phyloP scores from a whole-genome alignment of 352 stramenopile genomes.

The Blastocystis sp. region DNA sequence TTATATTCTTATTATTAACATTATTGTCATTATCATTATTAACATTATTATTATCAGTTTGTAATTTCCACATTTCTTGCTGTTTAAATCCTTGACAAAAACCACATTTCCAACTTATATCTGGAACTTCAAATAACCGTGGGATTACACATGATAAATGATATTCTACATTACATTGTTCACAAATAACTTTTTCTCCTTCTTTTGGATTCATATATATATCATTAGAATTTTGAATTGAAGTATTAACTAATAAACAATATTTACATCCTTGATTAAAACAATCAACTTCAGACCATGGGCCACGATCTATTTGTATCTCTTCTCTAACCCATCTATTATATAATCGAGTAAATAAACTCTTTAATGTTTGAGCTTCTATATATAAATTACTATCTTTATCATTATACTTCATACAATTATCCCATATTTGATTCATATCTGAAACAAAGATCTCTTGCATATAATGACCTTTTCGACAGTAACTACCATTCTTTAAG shows the following conservation, averaged over 20 bases:
- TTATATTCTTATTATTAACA: no score
- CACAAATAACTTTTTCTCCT: conserved; percentile 1
- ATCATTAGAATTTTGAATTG: no score
- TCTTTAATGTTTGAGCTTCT: background rate
- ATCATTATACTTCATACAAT: no score
- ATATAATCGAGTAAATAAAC: background rate
- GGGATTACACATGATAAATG: conserved; percentile 17
- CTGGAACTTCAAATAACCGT: background rate
- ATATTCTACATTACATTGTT: conserved; percentile 6
- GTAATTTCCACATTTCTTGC: conserved; percentile 18
- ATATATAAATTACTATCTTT: background rate
- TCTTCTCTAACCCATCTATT: conserved; percentile 5
- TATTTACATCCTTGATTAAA: conserved; percentile 23
- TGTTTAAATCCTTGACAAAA: background rate
- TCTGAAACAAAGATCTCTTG: background rate
- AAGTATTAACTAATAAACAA: background rate
- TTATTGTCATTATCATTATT: no score
- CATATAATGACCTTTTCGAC: background rate
- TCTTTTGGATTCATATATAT: no score
- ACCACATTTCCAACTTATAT: conserved; percentile 17
- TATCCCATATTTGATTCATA: background rate
- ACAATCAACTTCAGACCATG: conserved; percentile 16
- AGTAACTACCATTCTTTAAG: background rate
- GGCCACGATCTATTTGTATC: background rate
- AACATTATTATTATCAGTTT: no score